Percentiles rank a stretch among this genome's conserved stretches.
Conservation (phyloP, 2,329 filamentous ascomycete genomes). For the Penicillium capsulatum region DNA sequence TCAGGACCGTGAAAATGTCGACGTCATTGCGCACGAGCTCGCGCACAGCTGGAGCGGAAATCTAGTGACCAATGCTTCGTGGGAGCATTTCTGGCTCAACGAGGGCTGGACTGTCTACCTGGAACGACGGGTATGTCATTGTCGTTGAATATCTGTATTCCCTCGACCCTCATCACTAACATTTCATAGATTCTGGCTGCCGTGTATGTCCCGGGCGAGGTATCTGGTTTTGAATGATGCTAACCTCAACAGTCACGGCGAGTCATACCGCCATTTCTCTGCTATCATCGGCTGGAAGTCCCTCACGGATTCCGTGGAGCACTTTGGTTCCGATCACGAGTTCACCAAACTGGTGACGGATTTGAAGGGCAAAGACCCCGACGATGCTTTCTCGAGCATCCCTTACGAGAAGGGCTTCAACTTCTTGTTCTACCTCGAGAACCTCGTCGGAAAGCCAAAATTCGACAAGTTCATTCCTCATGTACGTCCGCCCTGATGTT, state of each 20-base stretch:
- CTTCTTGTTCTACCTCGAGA: conserved; percentile 87
- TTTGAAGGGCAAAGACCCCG: conserved; percentile 85
- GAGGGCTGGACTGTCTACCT: conserved; percentile 93
- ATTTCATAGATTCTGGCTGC: conserved; percentile 37
- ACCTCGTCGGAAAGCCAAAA: conserved; percentile 73
- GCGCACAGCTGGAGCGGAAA: conserved; percentile 84
- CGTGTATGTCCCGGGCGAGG: conserved; percentile 26
- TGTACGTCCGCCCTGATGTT: conserved; percentile 30
- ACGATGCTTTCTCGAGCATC: conserved; percentile 88
- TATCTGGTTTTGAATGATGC: not conserved
- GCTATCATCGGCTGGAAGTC: conserved; percentile 95
- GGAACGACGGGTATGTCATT: conserved; percentile 61
- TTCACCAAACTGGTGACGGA: conserved; percentile 89
- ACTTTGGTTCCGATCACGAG: conserved; percentile 77
- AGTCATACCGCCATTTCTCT: conserved; percentile 84
- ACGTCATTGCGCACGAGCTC: conserved; percentile 88
- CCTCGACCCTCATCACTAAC: conserved; percentile 12
- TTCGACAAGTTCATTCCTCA: conserved; percentile 95
- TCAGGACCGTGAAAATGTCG: conserved; percentile 76
- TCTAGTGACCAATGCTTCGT: conserved; percentile 52
- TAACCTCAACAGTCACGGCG: conserved; percentile 61
- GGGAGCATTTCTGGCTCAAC: conserved; percentile 58
- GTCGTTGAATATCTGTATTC: not conserved
- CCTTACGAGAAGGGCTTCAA: conserved; percentile 97
- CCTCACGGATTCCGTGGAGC: conserved; percentile 72